Percentiles rank a stretch among this genome's conserved stretches.
These are phyloP conservation scores for Phyllosticta citribraziliensis DNA, from an alignment of 2,329 filamentous ascomycete genomes.

Conservation along the genomic window DNA sequence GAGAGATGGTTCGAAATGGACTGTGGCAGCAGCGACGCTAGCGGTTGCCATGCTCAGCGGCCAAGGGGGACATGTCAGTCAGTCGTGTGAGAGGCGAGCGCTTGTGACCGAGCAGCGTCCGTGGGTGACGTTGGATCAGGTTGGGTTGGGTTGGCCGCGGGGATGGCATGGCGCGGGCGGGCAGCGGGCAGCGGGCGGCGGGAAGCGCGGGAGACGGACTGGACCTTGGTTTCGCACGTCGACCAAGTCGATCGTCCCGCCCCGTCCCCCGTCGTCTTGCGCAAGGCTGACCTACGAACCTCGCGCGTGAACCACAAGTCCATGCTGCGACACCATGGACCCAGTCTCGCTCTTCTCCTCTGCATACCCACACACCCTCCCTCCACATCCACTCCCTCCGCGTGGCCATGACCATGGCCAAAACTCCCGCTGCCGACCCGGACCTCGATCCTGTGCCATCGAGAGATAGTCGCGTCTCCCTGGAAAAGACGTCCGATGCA, in stretches of 20 bases:
- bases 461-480: neutral
- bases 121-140: too few relatives aligned
- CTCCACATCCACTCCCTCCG: neutral
- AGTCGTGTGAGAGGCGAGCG: neutral
- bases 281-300: neutral
- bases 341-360: neutral
- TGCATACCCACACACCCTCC: neutral
- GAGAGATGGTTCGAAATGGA: neutral
- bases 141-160: neutral
- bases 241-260: neutral
- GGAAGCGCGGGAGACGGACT: neutral
- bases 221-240: too few relatives aligned
- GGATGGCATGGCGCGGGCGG: slow-evolving; percentile 1
- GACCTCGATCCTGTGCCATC: neutral
- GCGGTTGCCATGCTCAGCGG: slow-evolving; percentile 9
- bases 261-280: neutral
- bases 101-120: slow-evolving; percentile 4
- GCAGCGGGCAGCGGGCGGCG: neutral
- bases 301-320: neutral
- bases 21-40: neutral
- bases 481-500: slow-evolving; percentile 1
- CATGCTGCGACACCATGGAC: neutral
- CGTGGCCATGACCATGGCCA: neutral
- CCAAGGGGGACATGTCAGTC: neutral
- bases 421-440: neutral